These are phyloP conservation scores for Hysterangium stoloniferum DNA, from an alignment of 768 basidiomycete genomes.

Conservation along the genomic window DNA sequence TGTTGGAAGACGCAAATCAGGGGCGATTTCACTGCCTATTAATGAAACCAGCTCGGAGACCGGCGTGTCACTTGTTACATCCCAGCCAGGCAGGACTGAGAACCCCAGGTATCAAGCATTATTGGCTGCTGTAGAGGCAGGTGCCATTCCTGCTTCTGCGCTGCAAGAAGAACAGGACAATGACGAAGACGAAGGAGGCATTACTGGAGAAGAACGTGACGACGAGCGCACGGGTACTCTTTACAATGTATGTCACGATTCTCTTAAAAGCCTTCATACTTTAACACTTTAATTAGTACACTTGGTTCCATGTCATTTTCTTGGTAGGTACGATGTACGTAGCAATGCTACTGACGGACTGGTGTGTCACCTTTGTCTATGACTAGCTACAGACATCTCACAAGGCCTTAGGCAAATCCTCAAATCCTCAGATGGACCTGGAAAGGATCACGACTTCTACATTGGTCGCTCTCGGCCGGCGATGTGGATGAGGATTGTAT, in stretches of 20 bases:
- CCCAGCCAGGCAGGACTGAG: constrained; percentile 78
- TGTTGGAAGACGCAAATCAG: constrained; percentile 59
- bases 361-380: constrained; percentile 44
- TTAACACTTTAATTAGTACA: constrained; percentile 50
- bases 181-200: constrained; percentile 46
- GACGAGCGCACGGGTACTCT: constrained; percentile 91
- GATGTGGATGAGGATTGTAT: constrained; percentile 99
- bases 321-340: constrained; percentile 96
- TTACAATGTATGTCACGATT: constrained; percentile 67
- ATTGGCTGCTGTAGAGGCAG: constrained; percentile 92
- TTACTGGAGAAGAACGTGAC: constrained; percentile 68
- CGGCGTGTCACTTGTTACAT: constrained; percentile 65
- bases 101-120: constrained; percentile 90
- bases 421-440: constrained; percentile 40
- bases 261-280: neutral
- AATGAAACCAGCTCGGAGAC: constrained; percentile 45
- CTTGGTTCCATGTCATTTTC: constrained; percentile 99
- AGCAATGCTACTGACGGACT: constrained; percentile 93
- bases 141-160: constrained; percentile 91
- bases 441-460: constrained; percentile 65
- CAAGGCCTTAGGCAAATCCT: constrained; percentile 56
- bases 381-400: neutral
- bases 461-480: constrained; percentile 94
- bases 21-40: constrained; percentile 54
- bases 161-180: constrained; percentile 67